Conservation (phyloP, 805 yeast genomes). For the Zygotorulaspora sp. region DNA sequence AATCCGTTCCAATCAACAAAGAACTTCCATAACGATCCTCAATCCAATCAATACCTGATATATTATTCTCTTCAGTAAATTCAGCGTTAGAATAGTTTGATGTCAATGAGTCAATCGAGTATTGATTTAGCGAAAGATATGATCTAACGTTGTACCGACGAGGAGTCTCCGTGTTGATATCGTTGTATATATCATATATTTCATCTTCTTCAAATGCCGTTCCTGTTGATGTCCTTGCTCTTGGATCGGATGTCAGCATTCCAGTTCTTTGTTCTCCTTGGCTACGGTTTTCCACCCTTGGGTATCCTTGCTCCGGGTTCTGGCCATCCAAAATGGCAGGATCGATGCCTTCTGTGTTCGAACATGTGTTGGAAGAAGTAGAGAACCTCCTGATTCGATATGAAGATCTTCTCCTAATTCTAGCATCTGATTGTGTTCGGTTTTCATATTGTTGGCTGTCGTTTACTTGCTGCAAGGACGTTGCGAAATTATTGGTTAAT, state of each 20-base stretch:
- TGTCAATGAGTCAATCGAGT: conserved; percentile 9
- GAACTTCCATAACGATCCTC: conserved; percentile 47
- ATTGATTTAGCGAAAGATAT: conserved; percentile 9
- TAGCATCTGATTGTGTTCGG: not conserved
- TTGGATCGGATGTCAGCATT: conserved; percentile 7
- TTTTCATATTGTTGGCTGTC: conserved; percentile 3
- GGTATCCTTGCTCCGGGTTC: conserved; percentile 12
- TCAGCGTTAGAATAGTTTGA: conserved; percentile 15
- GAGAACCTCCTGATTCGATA: conserved; percentile 31
- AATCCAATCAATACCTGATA: conserved; percentile 60
- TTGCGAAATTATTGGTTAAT: conserved; percentile 16
- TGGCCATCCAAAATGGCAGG: conserved; percentile 10
- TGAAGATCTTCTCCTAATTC: conserved; percentile 11
- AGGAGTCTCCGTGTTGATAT: conserved; percentile 9
- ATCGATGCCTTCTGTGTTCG: conserved; percentile 11
- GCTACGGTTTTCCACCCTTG: conserved; percentile 18
- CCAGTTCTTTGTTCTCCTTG: conserved; percentile 14
- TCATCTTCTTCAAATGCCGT: conserved; percentile 21
- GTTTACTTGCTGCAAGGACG: conserved; percentile 9
- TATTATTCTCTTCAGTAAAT: conserved; percentile 41
- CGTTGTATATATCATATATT: conserved; percentile 17
- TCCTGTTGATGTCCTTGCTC: conserved; percentile 6
- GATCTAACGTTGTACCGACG: conserved; percentile 11
- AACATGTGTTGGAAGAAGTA: conserved; percentile 21
- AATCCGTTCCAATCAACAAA: conserved; percentile 58